These are phyloP conservation scores for Polyporus arcularius DNA, from an alignment of 768 basidiomycete genomes.

Conservation along the genomic window DNA sequence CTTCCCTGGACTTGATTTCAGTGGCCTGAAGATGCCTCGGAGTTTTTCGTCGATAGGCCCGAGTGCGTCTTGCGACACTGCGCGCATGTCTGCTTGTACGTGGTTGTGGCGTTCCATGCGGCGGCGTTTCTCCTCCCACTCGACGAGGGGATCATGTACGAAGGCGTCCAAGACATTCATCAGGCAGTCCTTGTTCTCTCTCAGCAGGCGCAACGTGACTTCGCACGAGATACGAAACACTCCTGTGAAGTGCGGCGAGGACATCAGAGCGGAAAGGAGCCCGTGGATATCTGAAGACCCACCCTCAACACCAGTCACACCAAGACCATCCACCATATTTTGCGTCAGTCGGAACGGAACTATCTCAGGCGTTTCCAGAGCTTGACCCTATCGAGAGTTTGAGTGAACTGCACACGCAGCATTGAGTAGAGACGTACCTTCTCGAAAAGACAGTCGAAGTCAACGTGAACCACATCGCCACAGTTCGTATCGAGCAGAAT, in stretches of 20 bases:
- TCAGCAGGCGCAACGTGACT: slow-evolving; percentile 82
- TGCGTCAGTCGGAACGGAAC: slow-evolving; percentile 96
- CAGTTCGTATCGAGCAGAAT: slow-evolving; percentile 87
- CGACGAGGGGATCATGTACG: slow-evolving; percentile 93
- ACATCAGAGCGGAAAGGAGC: neutral
- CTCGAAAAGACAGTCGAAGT: slow-evolving; percentile 97
- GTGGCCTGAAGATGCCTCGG: slow-evolving; percentile 60
- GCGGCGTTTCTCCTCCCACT: slow-evolving; percentile 86
- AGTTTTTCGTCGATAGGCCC: slow-evolving; percentile 84
- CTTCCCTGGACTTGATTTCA: slow-evolving; percentile 47
- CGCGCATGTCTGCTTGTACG: slow-evolving; percentile 49
- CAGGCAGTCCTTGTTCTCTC: slow-evolving; percentile 88
- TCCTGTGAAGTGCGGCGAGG: slow-evolving; percentile 42
- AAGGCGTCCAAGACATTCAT: slow-evolving; percentile 97
- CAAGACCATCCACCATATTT: slow-evolving; percentile 89
- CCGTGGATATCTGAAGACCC: neutral
- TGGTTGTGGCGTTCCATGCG: slow-evolving; percentile 38
- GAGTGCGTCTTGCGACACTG: slow-evolving; percentile 74
- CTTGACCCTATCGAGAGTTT: slow-evolving; percentile 58
- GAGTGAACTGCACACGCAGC: neutral
- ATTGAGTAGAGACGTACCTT: slow-evolving; percentile 52
- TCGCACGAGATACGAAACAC: slow-evolving; percentile 91
- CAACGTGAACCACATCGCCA: slow-evolving; percentile 94
- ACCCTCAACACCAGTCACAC: slow-evolving; percentile 93
- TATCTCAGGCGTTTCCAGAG: slow-evolving; percentile 83